Evolutionary conservation across 306 rosid species (phyloP), one percentile per base, ranked within the genome.

Genomic region (Pyrus betulifolia): DNA sequence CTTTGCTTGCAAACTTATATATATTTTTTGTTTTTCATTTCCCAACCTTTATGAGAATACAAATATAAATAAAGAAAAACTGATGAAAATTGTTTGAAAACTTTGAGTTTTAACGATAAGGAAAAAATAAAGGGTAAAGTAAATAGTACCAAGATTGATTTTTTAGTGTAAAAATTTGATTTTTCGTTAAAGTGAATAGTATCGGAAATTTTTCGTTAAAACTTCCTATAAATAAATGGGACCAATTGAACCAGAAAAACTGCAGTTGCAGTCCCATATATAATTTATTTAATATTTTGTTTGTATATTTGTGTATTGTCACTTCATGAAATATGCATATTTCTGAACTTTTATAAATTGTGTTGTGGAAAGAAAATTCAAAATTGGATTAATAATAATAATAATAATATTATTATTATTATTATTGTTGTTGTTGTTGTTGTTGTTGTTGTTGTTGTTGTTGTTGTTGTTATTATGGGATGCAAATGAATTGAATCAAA

Each of bases 1-100:
- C 84, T 76, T 69, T 85, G 76, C 87, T 86, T 84, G 69, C 70
- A 83, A 74, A 70, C 27, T 59, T 76, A 45, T 19, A 62, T 21
- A 75, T 66, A 51, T 57, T 61, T 75, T 74, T 75, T 69, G 2
- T 68, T 44, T 67, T 57, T 42, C 25, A 38, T 38, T 72, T 58
- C 60, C 25, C 11, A 9, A 33, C 21, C 23, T 44, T 31, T 68
- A 55, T 42, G 3, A 28, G 11, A 38, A 60, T 69, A 51, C 67
- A 55, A 54, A 61, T 23, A 10, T 22, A 15, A 51, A 21, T 57
- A 22, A 66, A 54, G 27, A 25, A 25, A 25, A 25, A 25, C 27
- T 25, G 1, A 25, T 25, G 2, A 25, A 25, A 25, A 25, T 25
- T 25, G 27, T 25, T 25, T 25, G 27, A 25, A 25, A 25, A 25